phyloP scores from a whole-genome alignment of 768 basidiomycete species.

The Mycena sanguinolenta region DNA sequence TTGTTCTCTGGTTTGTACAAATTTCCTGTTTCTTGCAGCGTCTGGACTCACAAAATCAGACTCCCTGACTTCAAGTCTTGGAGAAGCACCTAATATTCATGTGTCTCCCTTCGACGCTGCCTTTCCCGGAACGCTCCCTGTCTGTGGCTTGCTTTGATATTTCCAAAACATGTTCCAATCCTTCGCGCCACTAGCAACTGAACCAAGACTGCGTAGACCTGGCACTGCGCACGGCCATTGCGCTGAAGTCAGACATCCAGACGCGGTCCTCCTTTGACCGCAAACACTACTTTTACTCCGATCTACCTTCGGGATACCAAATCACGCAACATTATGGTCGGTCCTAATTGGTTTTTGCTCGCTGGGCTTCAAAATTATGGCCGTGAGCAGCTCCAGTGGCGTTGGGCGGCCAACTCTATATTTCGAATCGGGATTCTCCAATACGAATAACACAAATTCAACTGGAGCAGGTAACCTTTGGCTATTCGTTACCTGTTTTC shows the following conservation, averaged over 20 bases:
- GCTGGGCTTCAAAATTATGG: slow-evolving; percentile 2
- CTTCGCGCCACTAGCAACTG: slow-evolving; percentile 57
- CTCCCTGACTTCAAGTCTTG: slow-evolving; percentile 54
- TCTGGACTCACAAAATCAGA: slow-evolving; percentile 44
- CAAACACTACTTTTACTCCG: slow-evolving; percentile 98
- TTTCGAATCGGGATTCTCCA: slow-evolving; percentile 53
- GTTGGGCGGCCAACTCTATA: slow-evolving; percentile 67
- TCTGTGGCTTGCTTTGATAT: slow-evolving; percentile 53
- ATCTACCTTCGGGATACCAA: slow-evolving; percentile 95
- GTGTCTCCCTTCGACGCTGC: slow-evolving; percentile 89
- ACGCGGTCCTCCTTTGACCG: slow-evolving; percentile 88
- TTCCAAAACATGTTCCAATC: background rate
- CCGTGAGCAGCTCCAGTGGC: slow-evolving; percentile 80
- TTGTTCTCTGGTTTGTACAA: slow-evolving; percentile 78
- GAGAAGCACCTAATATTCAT: slow-evolving; percentile 75
- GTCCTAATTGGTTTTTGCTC: slow-evolving; percentile 20
- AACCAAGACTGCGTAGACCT: slow-evolving; percentile 83
- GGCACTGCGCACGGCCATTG: slow-evolving; percentile 84
- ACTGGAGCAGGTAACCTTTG: slow-evolving; percentile 85
- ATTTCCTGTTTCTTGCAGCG: background rate
- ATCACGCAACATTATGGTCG: slow-evolving; percentile 96
- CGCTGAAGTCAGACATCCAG: slow-evolving; percentile 77
- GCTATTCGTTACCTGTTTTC: slow-evolving; percentile 1
- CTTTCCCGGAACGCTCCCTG: slow-evolving; percentile 93
- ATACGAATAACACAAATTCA: slow-evolving; percentile 96